A percentile compares a stretch with the other conserved stretches of the same genome.
These are phyloP conservation scores for Sicyos baderoa DNA, from an alignment of 306 rosid genomes.

Conservation along the genomic window DNA sequence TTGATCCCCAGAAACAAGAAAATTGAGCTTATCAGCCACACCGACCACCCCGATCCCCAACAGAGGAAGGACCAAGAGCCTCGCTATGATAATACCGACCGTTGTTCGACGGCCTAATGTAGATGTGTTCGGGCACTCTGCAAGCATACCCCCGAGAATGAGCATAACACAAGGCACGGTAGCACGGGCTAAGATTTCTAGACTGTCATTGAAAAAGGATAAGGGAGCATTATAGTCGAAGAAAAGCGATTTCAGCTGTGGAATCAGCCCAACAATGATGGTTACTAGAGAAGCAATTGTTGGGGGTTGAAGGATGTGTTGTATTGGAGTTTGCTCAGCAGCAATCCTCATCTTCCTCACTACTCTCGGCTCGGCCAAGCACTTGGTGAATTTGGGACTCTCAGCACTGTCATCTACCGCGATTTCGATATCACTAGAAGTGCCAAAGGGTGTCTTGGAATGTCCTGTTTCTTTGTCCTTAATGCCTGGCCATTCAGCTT, in stretches of 20 bases:
- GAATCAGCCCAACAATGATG: constrained; percentile 60
- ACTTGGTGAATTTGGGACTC: constrained; percentile 62
- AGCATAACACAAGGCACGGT: constrained; percentile 90
- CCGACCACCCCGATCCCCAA: constrained; percentile 64
- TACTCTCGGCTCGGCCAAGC: constrained; percentile 78
- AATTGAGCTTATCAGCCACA: constrained; percentile 47
- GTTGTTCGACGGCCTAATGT: constrained; percentile 64
- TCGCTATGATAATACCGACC: constrained; percentile 56
- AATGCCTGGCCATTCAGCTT: constrained; percentile 98
- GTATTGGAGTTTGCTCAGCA: constrained; percentile 78
- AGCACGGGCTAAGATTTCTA: constrained; percentile 64
- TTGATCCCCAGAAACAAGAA: constrained; percentile 43
- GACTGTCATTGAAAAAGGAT: constrained; percentile 57
- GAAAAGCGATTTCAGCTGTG: constrained; percentile 58
- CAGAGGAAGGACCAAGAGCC: constrained; percentile 73
- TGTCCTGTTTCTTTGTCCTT: constrained; percentile 82
- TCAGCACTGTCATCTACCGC: constrained; percentile 25
- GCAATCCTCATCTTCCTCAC: constrained; percentile 65
- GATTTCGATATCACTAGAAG: constrained; percentile 42
- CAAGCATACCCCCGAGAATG: constrained; percentile 82
- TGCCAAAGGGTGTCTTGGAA: constrained; percentile 57
- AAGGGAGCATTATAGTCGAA: constrained; percentile 61
- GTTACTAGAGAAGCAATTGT: constrained; percentile 78
- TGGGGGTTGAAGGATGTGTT: constrained; percentile 80
- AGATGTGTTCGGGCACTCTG: constrained; percentile 80